Conservation (phyloP, 2,329 filamentous ascomycete genomes). For the Calonectria leucothoes region DNA sequence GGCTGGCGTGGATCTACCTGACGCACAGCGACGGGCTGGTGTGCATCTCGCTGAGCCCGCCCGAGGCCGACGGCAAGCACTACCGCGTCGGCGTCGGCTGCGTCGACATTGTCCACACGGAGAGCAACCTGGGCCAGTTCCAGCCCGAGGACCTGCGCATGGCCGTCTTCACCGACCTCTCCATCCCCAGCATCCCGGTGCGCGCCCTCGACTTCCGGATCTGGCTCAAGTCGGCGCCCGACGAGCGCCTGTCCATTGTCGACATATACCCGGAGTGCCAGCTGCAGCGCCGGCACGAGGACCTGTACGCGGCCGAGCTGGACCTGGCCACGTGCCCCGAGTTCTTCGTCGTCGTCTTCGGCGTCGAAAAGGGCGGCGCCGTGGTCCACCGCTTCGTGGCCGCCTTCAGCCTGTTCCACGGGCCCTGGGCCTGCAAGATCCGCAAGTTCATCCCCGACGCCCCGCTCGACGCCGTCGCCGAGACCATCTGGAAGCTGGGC, state of each 20-base stretch:
- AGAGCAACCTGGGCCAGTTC: neutral
- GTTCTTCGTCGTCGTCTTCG: constrained; percentile 18
- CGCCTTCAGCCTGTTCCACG: constrained; percentile 13
- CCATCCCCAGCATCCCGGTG: neutral
- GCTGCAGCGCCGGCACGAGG: neutral
- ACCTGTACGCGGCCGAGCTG: constrained; percentile 1
- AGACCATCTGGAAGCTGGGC: neutral
- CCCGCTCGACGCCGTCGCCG: neutral
- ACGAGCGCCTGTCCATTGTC: constrained; percentile 5
- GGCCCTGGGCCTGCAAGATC: constrained; percentile 16
- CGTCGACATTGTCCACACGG: neutral
- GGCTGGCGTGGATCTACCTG: constrained; percentile 9
- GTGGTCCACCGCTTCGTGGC: neutral
- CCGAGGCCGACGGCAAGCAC: neutral
- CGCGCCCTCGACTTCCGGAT: constrained; percentile 7
- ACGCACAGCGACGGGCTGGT: constrained; percentile 1
- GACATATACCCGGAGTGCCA: constrained; percentile 11
- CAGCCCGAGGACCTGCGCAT: constrained; percentile 5
- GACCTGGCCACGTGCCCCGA: neutral
- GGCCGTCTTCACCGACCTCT: constrained; percentile 15
- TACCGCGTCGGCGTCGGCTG: constrained; percentile 4
- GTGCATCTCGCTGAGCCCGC: constrained; percentile 2
- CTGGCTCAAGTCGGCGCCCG: constrained; percentile 8
- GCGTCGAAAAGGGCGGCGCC: neutral
- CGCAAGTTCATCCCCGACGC: constrained; percentile 1